Base-by-base conservation (phyloP, 768 basidiomycete genomes). In the Mrakia gelida region DNA sequence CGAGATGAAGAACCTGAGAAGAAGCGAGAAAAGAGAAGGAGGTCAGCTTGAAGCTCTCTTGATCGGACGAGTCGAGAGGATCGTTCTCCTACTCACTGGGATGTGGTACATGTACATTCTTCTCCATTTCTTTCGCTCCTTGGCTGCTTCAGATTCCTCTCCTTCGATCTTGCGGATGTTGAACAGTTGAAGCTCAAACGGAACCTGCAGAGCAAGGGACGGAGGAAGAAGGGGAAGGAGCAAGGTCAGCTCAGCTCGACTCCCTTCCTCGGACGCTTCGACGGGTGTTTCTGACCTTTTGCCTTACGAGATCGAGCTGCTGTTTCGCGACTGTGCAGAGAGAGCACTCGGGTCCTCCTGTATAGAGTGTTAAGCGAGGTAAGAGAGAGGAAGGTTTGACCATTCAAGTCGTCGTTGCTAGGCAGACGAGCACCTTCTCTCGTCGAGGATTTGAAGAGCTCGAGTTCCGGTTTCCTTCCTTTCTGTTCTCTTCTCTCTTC, bases 271-370 rank as follows among this genome's bases (percentile, higher is more conserved):
- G 11, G 16, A 41, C 28, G 18, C 8, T 13, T 21, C 23, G 52
- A 16, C 8, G 38, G 8, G 32, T 34, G 10, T 28, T 59, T 16
- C 45, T 45, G 5, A 28, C 45, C 26, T 28, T 54, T 28, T n/a
- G 6, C 26, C 45, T 49, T 16, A 71, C 70, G 45, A 71, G 15
- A 9, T 52, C 32, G 18, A 72, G 71, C n/a, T 54, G 71, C 13
- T 76, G 56, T 23, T 71, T 59, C 43, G 30, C 32, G 75, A 43
- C 56, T 4, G 45, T 45, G 75, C 75, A 76, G 75, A 76, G 75
- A 16, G 75, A 71, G 70, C 75, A 76, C 34, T 30, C 54, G n/a
- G 68, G 68, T 26, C 76, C 76, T 28, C 76, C 70, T 6, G 76
- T 76, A 41, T 59, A 76, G 5, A 76, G 76, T 0, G 3, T 61